phyloP scores from a whole-genome alignment of 805 yeast species.

The Saturnispora mendoncae region DNA sequence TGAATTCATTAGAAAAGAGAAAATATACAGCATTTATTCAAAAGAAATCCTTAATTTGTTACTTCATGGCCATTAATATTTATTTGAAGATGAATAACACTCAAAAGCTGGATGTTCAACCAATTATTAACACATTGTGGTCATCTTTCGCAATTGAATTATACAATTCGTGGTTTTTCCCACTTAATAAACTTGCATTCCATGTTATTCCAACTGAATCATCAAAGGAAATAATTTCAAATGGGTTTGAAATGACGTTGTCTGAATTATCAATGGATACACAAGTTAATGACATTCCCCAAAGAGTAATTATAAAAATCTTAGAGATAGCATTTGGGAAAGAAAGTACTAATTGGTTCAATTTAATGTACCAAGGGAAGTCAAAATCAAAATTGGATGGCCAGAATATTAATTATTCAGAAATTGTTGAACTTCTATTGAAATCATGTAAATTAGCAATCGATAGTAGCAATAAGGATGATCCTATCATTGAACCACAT shows the following conservation, averaged over 20 bases:
- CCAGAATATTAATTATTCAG: slow-evolving; percentile 6
- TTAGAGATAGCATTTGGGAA: slow-evolving; percentile 36
- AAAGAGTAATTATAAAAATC: slow-evolving; percentile 20
- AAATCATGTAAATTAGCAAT: slow-evolving; percentile 38
- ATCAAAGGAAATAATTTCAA: background rate
- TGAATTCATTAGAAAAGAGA: slow-evolving; percentile 55
- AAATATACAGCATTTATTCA: slow-evolving; percentile 54
- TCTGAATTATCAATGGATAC: slow-evolving; percentile 1
- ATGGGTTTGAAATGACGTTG: slow-evolving; percentile 6
- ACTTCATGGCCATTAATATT: slow-evolving; percentile 58
- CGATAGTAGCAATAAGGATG: slow-evolving; percentile 34
- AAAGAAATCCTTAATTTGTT: slow-evolving; percentile 62
- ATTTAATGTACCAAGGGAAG: slow-evolving; percentile 50
- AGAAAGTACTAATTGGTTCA: slow-evolving; percentile 49
- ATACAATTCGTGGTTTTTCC: slow-evolving; percentile 48
- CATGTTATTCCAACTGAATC: slow-evolving; percentile 23
- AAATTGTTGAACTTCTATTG: slow-evolving; percentile 35
- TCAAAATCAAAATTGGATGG: slow-evolving; percentile 42
- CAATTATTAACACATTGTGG: slow-evolving; percentile 40
- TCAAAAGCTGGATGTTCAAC: slow-evolving; percentile 21
- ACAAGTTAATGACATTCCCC: slow-evolving; percentile 10
- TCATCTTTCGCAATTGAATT: slow-evolving; percentile 47
- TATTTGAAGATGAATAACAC: slow-evolving; percentile 20
- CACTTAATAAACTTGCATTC: slow-evolving; percentile 58
- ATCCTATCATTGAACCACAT: slow-evolving; percentile 69